phyloP scores from a whole-genome alignment of 495 filamentous ascomycete genomes.

The Neurospora intermedia region DNA sequence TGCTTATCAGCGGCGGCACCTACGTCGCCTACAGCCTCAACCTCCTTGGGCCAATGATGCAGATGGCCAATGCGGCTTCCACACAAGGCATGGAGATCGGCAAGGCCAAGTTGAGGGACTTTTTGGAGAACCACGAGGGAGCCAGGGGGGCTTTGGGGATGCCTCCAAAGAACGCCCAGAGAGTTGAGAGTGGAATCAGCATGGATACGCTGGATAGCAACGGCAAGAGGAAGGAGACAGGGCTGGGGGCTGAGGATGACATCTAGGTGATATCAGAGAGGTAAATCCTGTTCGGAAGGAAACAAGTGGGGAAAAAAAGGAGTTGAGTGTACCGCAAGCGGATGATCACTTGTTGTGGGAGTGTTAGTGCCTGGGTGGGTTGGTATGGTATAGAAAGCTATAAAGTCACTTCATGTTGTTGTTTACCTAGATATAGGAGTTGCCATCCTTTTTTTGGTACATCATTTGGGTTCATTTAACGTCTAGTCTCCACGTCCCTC shows the following conservation, averaged over 20 bases:
- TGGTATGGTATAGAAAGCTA: not conserved
- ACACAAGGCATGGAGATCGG: constrained; percentile 79
- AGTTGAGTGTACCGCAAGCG: not conserved
- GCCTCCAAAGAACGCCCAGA: constrained; percentile 28
- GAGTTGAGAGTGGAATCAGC: constrained; percentile 38
- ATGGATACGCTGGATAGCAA: constrained; percentile 50
- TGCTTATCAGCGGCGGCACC: constrained; percentile 59
- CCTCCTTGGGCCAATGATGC: constrained; percentile 87
- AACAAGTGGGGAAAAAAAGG: not conserved
- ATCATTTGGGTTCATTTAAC: not conserved
- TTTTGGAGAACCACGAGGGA: constrained; percentile 69
- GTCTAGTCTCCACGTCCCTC: too few relatives aligned
- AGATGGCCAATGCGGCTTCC: constrained; percentile 83
- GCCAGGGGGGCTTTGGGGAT: constrained; percentile 72
- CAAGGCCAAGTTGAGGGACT: constrained; percentile 79
- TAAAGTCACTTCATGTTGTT: not conserved
- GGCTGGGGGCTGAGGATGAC: constrained; percentile 36
- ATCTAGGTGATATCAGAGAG: not conserved
- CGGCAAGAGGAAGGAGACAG: constrained; percentile 41
- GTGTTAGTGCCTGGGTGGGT: not conserved
- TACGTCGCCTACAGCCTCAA: constrained; percentile 91
- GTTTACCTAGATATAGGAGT: not conserved
- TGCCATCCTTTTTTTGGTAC: not conserved
- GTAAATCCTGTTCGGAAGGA: not conserved
- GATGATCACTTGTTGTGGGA: not conserved